Evolutionary conservation across 2,329 filamentous ascomycete species (phyloP).

Genomic region (Sarocladium brachiariae): DNA sequence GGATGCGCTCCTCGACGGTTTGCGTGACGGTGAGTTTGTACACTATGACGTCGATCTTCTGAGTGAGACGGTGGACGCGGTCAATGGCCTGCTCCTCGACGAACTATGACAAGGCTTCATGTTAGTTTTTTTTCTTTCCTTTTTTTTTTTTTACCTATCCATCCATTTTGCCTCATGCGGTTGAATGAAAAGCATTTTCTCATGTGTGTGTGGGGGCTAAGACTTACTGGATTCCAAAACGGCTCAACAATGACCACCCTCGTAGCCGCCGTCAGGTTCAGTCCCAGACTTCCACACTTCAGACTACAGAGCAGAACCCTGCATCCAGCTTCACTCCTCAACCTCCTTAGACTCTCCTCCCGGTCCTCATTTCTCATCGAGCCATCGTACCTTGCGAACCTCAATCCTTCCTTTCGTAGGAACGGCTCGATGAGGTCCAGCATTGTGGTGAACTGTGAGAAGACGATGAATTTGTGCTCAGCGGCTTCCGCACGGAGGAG

Average conservation of each 20-base stretch:
- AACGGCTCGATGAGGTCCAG: constrained; percentile 94
- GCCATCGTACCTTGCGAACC: constrained; percentile 87
- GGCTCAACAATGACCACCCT: constrained; percentile 93
- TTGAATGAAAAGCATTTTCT: too few species aligned
- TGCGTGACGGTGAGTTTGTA: constrained; percentile 86
- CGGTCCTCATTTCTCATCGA: constrained; percentile 90
- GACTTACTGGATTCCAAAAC: constrained; percentile 88
- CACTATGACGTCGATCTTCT: constrained; percentile 88
- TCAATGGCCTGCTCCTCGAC: constrained; percentile 99
- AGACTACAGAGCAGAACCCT: constrained; percentile 87
- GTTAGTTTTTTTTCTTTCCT: too few species aligned
- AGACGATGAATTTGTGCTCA: constrained; percentile 95
- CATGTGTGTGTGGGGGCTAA: too few species aligned
- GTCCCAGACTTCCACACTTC: constrained; percentile 84
- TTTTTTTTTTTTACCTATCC: too few species aligned
- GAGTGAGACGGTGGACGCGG: constrained; percentile 94
- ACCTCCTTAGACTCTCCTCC: constrained; percentile 72
- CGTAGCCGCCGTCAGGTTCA: constrained; percentile 91
- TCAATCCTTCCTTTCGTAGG: constrained; percentile 64
- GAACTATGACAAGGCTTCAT: constrained; percentile 52
- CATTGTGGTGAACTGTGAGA: constrained; percentile 98
- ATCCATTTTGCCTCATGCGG: too few species aligned
- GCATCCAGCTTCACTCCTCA: constrained; percentile 68
- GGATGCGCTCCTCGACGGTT: constrained; percentile 87
- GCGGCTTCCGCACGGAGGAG: constrained; percentile 73